phyloP scores from a whole-genome alignment of 176 grass and related monocot species.

The Saccharum officinarum region DNA sequence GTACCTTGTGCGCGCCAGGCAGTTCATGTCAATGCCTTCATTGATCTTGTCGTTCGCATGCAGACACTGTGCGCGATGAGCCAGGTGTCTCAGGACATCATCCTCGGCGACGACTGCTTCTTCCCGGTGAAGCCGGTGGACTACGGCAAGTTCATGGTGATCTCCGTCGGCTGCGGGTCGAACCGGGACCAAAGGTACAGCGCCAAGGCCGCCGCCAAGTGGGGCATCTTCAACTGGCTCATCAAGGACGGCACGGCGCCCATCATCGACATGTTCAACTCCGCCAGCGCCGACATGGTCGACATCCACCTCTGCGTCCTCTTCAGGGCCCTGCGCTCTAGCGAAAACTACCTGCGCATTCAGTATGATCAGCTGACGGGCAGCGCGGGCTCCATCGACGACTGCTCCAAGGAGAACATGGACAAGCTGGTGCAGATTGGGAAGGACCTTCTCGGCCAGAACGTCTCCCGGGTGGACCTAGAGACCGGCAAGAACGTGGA shows the following conservation, averaged over 20 bases:
- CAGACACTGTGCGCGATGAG: slow-evolving; percentile 65
- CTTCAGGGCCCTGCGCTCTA: slow-evolving; percentile 48
- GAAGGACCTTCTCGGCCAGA: slow-evolving; percentile 47
- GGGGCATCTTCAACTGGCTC: slow-evolving; percentile 82
- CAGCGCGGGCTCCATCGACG: slow-evolving; percentile 53
- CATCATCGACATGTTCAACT: slow-evolving; percentile 64
- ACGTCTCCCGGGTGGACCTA: slow-evolving; percentile 60
- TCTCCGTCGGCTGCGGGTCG: slow-evolving; percentile 71
- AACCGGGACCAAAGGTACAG: slow-evolving; percentile 44
- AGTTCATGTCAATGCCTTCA: neutral
- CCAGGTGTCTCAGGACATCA: slow-evolving; percentile 53
- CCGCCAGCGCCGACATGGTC: slow-evolving; percentile 81
- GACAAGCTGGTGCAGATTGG: slow-evolving; percentile 54
- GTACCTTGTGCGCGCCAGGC: neutral
- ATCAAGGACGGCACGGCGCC: slow-evolving; percentile 45
- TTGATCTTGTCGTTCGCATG: neutral
- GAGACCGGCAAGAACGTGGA: slow-evolving; percentile 55
- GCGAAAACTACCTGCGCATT: slow-evolving; percentile 59
- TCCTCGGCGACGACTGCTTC: slow-evolving; percentile 39
- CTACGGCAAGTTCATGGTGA: slow-evolving; percentile 64
- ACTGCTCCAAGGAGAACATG: slow-evolving; percentile 54
- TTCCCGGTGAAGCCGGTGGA: slow-evolving; percentile 46
- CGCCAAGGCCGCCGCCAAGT: slow-evolving; percentile 46
- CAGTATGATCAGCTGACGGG: slow-evolving; percentile 61
- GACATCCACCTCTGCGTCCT: slow-evolving; percentile 73